Conservation (phyloP, 2,329 filamentous ascomycete species). For the Taxawa tesnikishii region DNA sequence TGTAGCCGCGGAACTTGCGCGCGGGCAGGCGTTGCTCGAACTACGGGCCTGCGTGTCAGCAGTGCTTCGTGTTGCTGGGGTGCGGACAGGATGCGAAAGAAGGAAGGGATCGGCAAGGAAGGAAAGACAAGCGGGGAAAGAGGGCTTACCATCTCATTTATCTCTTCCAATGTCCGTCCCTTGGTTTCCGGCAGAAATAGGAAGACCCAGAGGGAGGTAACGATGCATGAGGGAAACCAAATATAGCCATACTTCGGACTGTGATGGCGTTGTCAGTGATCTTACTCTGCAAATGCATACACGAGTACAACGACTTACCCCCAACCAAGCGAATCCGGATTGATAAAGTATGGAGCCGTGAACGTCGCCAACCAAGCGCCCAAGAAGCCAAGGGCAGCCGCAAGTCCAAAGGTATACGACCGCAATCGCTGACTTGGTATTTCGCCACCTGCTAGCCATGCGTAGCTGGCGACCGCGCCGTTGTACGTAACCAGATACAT, state of each 20-base stretch:
- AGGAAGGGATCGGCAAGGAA: too few relatives aligned
- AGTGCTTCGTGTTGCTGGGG: too few relatives aligned
- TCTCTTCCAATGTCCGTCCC: slow-evolving; percentile 40
- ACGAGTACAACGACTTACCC: too few relatives aligned
- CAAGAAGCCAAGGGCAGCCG: slow-evolving; percentile 41
- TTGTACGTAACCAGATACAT: slow-evolving; percentile 45
- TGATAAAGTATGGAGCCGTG: slow-evolving; percentile 49
- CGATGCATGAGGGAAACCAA: slow-evolving; percentile 31
- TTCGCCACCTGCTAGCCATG: slow-evolving; percentile 46
- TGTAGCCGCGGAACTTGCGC: slow-evolving; percentile 29
- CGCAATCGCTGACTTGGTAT: slow-evolving; percentile 44
- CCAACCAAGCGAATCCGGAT: slow-evolving; percentile 41
- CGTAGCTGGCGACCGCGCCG: slow-evolving; percentile 39
- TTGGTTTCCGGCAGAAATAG: slow-evolving; percentile 43
- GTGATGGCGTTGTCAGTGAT: too few relatives aligned
- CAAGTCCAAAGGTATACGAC: slow-evolving; percentile 43
- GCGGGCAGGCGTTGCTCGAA: slow-evolving; percentile 28
- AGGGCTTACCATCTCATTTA: slow-evolving; percentile 39
- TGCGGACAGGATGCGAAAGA: too few relatives aligned
- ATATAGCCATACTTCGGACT: slow-evolving; percentile 46
- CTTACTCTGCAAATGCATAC: too few relatives aligned
- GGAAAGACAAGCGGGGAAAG: too few relatives aligned
- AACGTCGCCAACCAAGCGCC: slow-evolving; percentile 47
- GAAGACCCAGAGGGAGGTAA: slow-evolving; percentile 24
- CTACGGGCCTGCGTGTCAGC: too few relatives aligned